Evolutionary conservation across 2,329 filamentous ascomycete species (phyloP).

Genomic region (Aschersonia sp.): DNA sequence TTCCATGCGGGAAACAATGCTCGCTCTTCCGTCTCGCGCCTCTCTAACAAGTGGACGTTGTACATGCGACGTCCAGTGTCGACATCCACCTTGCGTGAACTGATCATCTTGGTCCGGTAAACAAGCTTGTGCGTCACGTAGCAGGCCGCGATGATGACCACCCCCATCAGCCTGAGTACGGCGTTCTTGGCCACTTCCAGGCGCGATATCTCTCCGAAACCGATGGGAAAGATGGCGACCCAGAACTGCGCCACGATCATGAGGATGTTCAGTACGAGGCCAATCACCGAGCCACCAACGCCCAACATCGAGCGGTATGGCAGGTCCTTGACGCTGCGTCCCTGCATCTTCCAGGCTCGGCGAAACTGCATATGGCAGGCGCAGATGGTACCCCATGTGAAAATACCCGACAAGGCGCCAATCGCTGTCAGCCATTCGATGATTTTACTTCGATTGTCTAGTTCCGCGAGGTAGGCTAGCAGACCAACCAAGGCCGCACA

Average conservation of each 20-base stretch:
- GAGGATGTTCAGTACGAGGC: background rate
- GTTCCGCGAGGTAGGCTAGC: conserved; percentile 54
- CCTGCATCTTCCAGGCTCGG: background rate
- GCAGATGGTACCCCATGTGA: conserved; percentile 67
- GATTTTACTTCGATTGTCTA: conserved; percentile 40
- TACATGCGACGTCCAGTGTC: conserved; percentile 2
- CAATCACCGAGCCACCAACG: background rate
- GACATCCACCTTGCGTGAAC: background rate
- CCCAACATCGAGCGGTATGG: conserved; percentile 1
- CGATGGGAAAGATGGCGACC: conserved; percentile 1
- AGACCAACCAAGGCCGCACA: conserved; percentile 51
- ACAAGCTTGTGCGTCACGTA: conserved; percentile 1
- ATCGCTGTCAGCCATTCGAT: conserved; percentile 69
- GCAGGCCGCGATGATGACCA: background rate
- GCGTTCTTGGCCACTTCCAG: conserved; percentile 1
- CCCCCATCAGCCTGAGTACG: background rate
- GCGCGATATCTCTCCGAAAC: background rate
- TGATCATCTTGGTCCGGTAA: conserved; percentile 1
- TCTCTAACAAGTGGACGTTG: conserved; percentile 1
- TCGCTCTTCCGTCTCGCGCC: conserved; percentile 1
- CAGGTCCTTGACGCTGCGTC: background rate
- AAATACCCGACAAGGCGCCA: conserved; percentile 54
- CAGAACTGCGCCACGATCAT: conserved; percentile 1
- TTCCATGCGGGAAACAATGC: conserved; percentile 2
- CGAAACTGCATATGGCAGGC: conserved; percentile 74